A percentile compares a stretch with the other conserved stretches of the same genome.
Conservation (phyloP, 208 protist genomes). For the Crithidia expoeki region DNA sequence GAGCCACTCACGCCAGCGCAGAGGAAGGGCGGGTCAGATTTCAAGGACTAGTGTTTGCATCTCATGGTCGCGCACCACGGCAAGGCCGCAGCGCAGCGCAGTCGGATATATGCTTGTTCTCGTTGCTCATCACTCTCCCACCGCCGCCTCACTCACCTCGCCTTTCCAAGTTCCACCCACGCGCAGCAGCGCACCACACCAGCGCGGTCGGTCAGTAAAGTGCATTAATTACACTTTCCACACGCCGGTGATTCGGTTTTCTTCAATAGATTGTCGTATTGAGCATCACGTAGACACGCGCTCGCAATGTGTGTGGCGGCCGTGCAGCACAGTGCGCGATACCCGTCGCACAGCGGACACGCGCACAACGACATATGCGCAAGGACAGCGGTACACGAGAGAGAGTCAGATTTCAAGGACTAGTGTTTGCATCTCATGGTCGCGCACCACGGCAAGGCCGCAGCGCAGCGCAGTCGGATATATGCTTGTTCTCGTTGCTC, state of each 20-base stretch:
- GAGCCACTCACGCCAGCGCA: too few species aligned
- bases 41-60: constrained; percentile 57
- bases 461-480: constrained; percentile 36
- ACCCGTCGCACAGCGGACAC: not conserved
- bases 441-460: constrained; percentile 16
- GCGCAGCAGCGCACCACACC: not conserved
- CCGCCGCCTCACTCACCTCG: constrained; percentile 3
- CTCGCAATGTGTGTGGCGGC: not conserved
- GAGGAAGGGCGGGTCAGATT: constrained; percentile 36
- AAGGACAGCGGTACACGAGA: not conserved
- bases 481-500: constrained; percentile 62
- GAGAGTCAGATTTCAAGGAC: constrained; percentile 59
- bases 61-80: constrained; percentile 30
- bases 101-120: constrained; percentile 72
- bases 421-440: constrained; percentile 40
- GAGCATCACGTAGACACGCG: constrained; percentile 5
- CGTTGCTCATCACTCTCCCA: constrained; percentile 39
- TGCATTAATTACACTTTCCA: constrained; percentile 22
- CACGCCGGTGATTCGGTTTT: constrained; percentile 28
- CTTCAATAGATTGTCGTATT: constrained; percentile 24
- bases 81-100: constrained; percentile 12
- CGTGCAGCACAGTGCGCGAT: too few species aligned
- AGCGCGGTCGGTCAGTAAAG: constrained; percentile 15
- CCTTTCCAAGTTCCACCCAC: not conserved
- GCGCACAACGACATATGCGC: not conserved